phyloP scores from a whole-genome alignment of 495 filamentous ascomycete species.

The Hypomontagnella monticulosa region DNA sequence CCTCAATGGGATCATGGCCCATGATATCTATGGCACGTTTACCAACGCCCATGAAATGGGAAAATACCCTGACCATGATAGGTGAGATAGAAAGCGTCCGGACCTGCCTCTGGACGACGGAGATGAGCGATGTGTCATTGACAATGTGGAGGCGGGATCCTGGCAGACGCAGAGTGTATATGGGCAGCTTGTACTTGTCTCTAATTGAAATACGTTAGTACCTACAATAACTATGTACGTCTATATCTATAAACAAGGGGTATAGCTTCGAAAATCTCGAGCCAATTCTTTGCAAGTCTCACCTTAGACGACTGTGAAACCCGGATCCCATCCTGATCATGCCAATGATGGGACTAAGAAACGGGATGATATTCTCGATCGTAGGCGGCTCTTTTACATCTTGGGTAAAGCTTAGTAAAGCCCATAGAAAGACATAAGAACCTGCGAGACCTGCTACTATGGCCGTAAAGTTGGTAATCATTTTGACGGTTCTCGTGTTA shows the following conservation, averaged over 20 bases:
- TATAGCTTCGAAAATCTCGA: too few species aligned
- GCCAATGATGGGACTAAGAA: too few species aligned
- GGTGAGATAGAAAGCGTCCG: slow-evolving; percentile 31
- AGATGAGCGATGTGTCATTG: slow-evolving; percentile 36
- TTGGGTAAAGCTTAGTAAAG: slow-evolving; percentile 4
- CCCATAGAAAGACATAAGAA: slow-evolving; percentile 7
- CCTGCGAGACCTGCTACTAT: too few species aligned
- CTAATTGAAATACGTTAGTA: too few species aligned
- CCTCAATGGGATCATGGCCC: slow-evolving; percentile 11
- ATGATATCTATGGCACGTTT: slow-evolving; percentile 29
- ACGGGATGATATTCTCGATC: too few species aligned
- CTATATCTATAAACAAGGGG: too few species aligned
- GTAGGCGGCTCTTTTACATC: slow-evolving; percentile 19
- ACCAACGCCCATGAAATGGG: slow-evolving; percentile 24
- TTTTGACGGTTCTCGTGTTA: too few species aligned
- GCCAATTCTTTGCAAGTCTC: too few species aligned
- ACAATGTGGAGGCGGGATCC: slow-evolving; percentile 39
- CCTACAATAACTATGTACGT: too few species aligned
- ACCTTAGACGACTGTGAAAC: too few species aligned
- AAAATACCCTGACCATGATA: not conserved
- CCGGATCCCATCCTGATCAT: too few species aligned
- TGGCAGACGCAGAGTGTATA: slow-evolving; percentile 45
- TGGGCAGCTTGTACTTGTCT: slow-evolving; percentile 41
- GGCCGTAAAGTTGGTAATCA: too few species aligned
- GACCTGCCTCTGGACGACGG: slow-evolving; percentile 32